phyloP scores from a whole-genome alignment of 257 asterid genomes.

The Primulina eburnea region DNA sequence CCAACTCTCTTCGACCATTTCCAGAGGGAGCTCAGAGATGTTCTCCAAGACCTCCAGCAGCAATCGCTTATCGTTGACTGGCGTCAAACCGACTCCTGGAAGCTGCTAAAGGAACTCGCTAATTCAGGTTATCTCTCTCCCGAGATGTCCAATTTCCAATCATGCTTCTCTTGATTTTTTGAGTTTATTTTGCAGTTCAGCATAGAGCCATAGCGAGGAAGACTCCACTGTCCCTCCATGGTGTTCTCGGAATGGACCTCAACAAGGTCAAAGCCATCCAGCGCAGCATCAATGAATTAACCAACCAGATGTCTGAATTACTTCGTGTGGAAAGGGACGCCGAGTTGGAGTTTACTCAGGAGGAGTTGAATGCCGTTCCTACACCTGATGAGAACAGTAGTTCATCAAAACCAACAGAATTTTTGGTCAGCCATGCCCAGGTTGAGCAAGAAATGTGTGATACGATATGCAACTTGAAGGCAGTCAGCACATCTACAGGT shows the following conservation, averaged over 20 bases:
- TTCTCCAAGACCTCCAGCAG: constrained; percentile 61
- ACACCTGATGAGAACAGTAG: constrained; percentile 59
- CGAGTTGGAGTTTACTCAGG: constrained; percentile 88
- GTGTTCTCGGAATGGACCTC: constrained; percentile 65
- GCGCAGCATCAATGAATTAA: constrained; percentile 62
- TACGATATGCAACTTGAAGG: constrained; percentile 85
- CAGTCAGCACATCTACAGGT: constrained; percentile 90
- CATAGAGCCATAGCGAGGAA: constrained; percentile 91
- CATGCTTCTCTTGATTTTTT: background rate
- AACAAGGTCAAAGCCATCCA: constrained; percentile 71
- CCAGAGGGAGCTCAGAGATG: constrained; percentile 90
- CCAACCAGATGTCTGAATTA: constrained; percentile 63
- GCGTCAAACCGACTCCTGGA: constrained; percentile 88
- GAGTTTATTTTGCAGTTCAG: constrained; percentile 61
- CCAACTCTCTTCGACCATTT: constrained; percentile 95
- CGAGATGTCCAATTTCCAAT: background rate
- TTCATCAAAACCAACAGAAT: constrained; percentile 65
- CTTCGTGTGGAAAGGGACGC: constrained; percentile 88
- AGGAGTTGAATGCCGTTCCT: constrained; percentile 88
- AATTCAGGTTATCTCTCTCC: constrained; percentile 53
- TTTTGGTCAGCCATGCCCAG: constrained; percentile 87
- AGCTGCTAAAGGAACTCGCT: constrained; percentile 77
- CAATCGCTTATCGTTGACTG: constrained; percentile 55
- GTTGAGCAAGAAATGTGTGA: constrained; percentile 94
- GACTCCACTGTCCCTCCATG: constrained; percentile 40